Base-by-base conservation (phyloP, 2,329 filamentous ascomycete species). In the Beauveria caledonica region DNA sequence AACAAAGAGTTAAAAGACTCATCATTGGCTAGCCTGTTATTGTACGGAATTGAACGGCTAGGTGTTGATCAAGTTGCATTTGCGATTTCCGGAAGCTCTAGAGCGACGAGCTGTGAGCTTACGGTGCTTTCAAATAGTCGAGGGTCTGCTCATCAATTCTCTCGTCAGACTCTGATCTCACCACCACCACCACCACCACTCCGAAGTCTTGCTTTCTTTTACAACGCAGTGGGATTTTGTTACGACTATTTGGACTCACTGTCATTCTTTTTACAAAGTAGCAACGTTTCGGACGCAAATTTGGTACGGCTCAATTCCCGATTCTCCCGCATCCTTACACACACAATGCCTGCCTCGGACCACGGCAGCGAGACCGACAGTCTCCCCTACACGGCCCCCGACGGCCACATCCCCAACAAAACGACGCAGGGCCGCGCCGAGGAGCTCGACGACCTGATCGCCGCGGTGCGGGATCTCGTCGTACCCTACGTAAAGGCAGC, bases 401-500 rank as follows among this genome's bases (percentile, higher is more conserved):
- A 59, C 39, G 39, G 56, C 13, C 29, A 11, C 39, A 33, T 51
- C 5, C 48, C 46, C 23, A 40, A 19, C 29, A 55, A 55, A 27
- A 55, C 44, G 25, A 55, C 53, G 33, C 36, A 33, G 5, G 53
- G 53, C 52, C 51, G 59, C 27, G 52, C 59, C 21, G 59, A 61
- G 45, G 59, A 61, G 59, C 59, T 61, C 23, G 52, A 49, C 19
- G 52, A 91, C 88, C 80, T 92, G 53, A 79, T 92, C 57, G 77
- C 81, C 60, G 83, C 87, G 3, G 82, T 92, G 53, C 83, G 87
- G 72, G 75, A 78, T 9, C 78, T 90, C 57, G 81, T 92, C 60
- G 75, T 91, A 21, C 86, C 86, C 0, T 92, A 88, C 72, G 85
- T 93, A 66, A 80, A 77, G 62, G 76, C 80, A 15, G 86, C 88